phyloP scores from a whole-genome alignment of 352 stramenopile genomes.

The Pythium vanterpoolii region DNA sequence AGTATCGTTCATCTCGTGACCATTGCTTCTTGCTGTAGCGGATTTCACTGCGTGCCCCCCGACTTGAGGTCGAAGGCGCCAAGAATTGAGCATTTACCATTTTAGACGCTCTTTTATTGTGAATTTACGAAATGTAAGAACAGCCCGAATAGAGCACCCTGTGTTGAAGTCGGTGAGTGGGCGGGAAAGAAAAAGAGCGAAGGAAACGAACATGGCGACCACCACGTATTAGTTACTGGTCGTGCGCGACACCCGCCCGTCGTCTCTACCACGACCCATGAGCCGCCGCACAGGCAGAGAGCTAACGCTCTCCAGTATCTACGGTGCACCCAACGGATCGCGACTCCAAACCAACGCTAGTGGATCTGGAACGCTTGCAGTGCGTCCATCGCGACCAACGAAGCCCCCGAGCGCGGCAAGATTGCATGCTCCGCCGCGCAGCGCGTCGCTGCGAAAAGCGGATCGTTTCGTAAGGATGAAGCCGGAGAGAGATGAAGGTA shows the following conservation, averaged over 20 bases:
- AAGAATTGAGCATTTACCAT: too few relatives aligned
- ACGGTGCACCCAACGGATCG: constrained; percentile 6
- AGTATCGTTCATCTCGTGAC: too few relatives aligned
- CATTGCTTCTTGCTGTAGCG: too few relatives aligned
- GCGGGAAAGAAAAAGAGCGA: too few relatives aligned
- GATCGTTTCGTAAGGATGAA: background rate
- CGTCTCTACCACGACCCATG: background rate
- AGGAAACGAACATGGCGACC: background rate
- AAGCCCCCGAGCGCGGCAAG: background rate
- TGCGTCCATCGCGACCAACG: background rate
- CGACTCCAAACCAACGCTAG: background rate
- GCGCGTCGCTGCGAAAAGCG: background rate
- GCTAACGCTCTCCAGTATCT: constrained; percentile 26
- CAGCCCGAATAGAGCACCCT: too few relatives aligned
- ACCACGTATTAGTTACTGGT: too few relatives aligned
- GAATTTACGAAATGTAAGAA: too few relatives aligned
- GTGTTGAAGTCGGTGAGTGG: too few relatives aligned
- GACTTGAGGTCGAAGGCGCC: too few relatives aligned
- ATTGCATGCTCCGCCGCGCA: background rate
- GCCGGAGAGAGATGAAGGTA: background rate
- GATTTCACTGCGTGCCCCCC: too few relatives aligned
- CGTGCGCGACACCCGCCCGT: background rate
- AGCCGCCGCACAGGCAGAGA: constrained; percentile 18
- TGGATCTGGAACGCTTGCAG: background rate
- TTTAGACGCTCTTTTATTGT: too few relatives aligned